Base-by-base conservation (phyloP, 2,329 filamentous ascomycete genomes). In the Akanthomyces uredinophilus region DNA sequence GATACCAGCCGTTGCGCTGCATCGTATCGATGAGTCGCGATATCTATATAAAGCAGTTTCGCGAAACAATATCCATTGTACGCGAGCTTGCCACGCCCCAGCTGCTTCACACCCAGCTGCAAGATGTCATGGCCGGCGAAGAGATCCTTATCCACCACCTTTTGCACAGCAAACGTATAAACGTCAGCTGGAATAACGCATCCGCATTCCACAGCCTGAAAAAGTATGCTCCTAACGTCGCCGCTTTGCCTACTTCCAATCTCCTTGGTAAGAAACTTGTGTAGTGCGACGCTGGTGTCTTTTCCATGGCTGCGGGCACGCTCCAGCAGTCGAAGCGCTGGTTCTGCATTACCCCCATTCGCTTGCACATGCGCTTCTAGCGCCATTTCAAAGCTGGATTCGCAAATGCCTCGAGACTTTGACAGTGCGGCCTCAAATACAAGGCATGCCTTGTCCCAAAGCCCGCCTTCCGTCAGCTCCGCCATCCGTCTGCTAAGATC, bases 11-110 rank as follows among this genome's bases (percentile, higher is more conserved):
- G 66, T 39, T 66, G 63, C 22, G 78, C 64, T 18, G 69, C 68
- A 8, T 65, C 60, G 59, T 77, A 78, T 7, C 64, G 67, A n/a
- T 65, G 67, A 44, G 69, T 67, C 2, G 70, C 71, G 1, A 71
- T 74, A 64, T 74, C 74, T 5, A 71, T 67, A 58, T 70, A 70
- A 27, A 78, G 63, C 20, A 78, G 69, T 44, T 71, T 75, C 35
- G 70, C 63, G 66, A 78, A 78, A 64, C 76, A 78, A 66, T 70
- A 70, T 51, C 72, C 68, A 64, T 67, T 75, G 66, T 76, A 78
- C 43, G 72, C 68, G 32, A 74, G 64, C 44, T 74, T 68, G 14
- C 73, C 72, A 22, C 69, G 64, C 43, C 75, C 76, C 53, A 77
- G 76, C 62, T 73, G 68, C 11, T 69, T 65, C 20, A 75, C 75